Evolutionary conservation across 345 rosid genomes (phyloP), one percentile per base, ranked within the genome.

Genomic region (Barbarea vulgaris): DNA sequence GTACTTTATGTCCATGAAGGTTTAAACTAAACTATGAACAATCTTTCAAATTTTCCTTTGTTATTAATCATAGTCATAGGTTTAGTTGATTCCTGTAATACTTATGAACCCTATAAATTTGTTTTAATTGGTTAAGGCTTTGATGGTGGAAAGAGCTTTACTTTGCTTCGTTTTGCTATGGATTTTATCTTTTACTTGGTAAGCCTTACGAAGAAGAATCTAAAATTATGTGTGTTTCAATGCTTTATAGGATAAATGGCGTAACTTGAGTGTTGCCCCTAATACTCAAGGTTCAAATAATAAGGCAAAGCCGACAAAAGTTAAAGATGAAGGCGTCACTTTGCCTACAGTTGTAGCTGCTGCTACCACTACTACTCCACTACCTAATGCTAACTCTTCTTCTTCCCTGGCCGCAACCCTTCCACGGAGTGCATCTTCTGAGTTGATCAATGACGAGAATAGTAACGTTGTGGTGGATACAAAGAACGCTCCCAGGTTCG

Each of bases 231-330:
- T 31, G 28, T 69, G 30, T 70, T 69, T 33, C 34, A 4, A 55
- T 57, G 12, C 18, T 65, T 48, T 31, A 0, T 72, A 95, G 99
- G 99, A 95, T 73, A 95, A 95, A 73, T 95, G 97, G 99, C 82
- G 97, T 75, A 90, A 94, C 79, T 75, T 91, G 95, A 80, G 80
- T 64, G 95, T 88, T 46, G 7, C 74, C 2, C 77, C 81, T 0
- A 56, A 39, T 66, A 75, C 80, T 52, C 90, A 79, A 78, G 84
- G 84, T 65, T 67, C 80, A 33, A 79, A 83, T 74, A 89, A 91
- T 46, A 94, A 84, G 83, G 65, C 87, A 55, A 80, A 89, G 60
- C 65, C 86, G 7, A 62, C 74, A 1, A 89, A 85, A 71, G 58
- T 82, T 9, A 89, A 88, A 84, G 76, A 81, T 2, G 79, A 66